Conservation (phyloP, 2,329 filamentous ascomycete genomes). For the Calycina marina region DNA sequence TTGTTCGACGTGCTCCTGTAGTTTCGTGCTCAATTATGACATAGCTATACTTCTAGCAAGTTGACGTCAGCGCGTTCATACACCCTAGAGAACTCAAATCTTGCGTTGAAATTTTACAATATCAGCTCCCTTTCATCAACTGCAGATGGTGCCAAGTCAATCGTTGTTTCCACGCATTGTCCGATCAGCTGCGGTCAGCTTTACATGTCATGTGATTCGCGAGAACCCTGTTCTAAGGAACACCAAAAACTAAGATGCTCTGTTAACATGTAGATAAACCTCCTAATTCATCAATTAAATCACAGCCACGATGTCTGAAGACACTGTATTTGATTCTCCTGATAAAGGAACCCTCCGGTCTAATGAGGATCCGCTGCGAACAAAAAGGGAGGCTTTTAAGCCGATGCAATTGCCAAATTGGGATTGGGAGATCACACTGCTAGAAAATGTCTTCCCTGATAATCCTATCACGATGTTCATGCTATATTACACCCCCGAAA, state of each 20-base stretch:
- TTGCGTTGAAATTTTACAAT: no score
- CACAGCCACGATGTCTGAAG: not conserved
- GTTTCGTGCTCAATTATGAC: no score
- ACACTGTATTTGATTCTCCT: not conserved
- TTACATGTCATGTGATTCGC: no score
- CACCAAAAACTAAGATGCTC: not conserved
- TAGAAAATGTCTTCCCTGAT: constrained; percentile 1
- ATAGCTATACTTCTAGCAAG: no score
- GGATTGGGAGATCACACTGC: constrained; percentile 1
- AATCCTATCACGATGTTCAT: constrained; percentile 3
- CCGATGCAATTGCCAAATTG: constrained; percentile 1
- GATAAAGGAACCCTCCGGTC: not conserved
- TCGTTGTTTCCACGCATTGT: no score
- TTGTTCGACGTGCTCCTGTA: no score
- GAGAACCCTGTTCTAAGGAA: no score
- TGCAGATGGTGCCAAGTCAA: no score
- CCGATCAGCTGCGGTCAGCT: no score
- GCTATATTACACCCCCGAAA: constrained; percentile 3
- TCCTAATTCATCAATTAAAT: not conserved
- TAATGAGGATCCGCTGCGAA: not conserved
- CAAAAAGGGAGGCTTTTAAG: not conserved
- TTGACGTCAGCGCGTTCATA: no score
- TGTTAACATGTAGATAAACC: not conserved
- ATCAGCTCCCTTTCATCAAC: no score
- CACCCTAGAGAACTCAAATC: no score